Percentiles rank a stretch among this genome's conserved stretches.
Evolutionary conservation across 2,329 filamentous ascomycete species (phyloP).

Genomic region (Drechslerella dactyloides): DNA sequence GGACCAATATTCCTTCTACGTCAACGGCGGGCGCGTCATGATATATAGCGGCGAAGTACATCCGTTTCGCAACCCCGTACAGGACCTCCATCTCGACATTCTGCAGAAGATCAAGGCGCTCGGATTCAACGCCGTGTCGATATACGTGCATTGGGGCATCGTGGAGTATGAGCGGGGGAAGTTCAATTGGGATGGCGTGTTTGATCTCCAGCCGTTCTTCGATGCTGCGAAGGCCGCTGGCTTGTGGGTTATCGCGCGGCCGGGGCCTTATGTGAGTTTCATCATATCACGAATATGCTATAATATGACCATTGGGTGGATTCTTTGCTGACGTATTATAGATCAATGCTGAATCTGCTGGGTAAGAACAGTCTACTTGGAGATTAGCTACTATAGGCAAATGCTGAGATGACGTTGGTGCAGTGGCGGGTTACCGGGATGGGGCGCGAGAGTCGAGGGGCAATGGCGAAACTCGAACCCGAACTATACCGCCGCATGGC

Average conservation of each 20-base stretch:
- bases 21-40: slow-evolving; percentile 72
- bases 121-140: slow-evolving; percentile 79
- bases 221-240: slow-evolving; percentile 74
- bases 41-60: slow-evolving; percentile 78
- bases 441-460: slow-evolving; percentile 67
- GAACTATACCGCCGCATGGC: slow-evolving; percentile 53
- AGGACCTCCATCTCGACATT: slow-evolving; percentile 71
- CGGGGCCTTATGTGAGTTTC: slow-evolving; percentile 51
- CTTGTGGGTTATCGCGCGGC: slow-evolving; percentile 73
- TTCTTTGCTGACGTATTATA: too few species aligned
- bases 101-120: slow-evolving; percentile 83
- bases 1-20: slow-evolving; percentile 74
- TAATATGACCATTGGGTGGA: too few species aligned
- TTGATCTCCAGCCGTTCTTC: slow-evolving; percentile 76
- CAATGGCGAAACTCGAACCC: slow-evolving; percentile 53
- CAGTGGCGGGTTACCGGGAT: slow-evolving; percentile 81
- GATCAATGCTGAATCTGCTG: slow-evolving; percentile 53
- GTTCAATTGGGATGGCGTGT: slow-evolving; percentile 74
- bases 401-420: slow-evolving; percentile 54
- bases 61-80: slow-evolving; percentile 67
- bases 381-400: not conserved
- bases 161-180: slow-evolving; percentile 74
- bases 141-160: slow-evolving; percentile 80
- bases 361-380: slow-evolving; percentile 9
- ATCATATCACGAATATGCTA: not conserved